phyloP scores from a whole-genome alignment of 306 rosid genomes.

The Vigna mungo region DNA sequence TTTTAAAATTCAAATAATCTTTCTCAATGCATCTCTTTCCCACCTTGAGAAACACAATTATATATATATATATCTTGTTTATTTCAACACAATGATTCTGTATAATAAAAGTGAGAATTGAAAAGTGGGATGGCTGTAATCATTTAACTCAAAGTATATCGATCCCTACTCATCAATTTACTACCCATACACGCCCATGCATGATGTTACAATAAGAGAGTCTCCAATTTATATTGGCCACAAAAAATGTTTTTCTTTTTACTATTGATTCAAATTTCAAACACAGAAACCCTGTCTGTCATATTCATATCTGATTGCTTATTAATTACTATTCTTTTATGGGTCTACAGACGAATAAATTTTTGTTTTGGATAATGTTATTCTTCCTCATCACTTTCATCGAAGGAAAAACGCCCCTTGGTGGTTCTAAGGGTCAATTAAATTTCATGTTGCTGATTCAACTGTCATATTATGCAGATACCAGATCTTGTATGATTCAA shows the following conservation, averaged over 20 bases:
- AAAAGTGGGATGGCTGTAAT: background rate
- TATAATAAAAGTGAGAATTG: background rate
- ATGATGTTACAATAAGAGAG: background rate
- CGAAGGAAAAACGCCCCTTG: constrained; percentile 34
- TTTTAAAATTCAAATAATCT: no score
- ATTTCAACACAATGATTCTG: background rate
- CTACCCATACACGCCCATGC: background rate
- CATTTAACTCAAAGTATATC: no score
- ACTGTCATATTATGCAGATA: background rate
- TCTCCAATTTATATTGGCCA: background rate
- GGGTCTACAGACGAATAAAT: constrained; percentile 4
- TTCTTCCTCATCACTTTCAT: constrained; percentile 11
- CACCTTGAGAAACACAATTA: no score
- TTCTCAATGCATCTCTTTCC: no score
- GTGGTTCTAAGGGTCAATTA: constrained; percentile 38
- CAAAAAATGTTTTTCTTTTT: background rate
- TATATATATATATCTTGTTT: no score
- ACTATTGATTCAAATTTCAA: background rate
- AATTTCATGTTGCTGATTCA: constrained; percentile 5
- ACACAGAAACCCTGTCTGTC: background rate
- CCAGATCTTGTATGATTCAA: background rate
- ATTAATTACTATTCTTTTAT: background rate
- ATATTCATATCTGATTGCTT: background rate
- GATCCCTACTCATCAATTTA: background rate
- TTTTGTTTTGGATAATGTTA: constrained; percentile 1